Conservation (phyloP, 306 rosid species). For the Ammopiptanthus mongolicus region DNA sequence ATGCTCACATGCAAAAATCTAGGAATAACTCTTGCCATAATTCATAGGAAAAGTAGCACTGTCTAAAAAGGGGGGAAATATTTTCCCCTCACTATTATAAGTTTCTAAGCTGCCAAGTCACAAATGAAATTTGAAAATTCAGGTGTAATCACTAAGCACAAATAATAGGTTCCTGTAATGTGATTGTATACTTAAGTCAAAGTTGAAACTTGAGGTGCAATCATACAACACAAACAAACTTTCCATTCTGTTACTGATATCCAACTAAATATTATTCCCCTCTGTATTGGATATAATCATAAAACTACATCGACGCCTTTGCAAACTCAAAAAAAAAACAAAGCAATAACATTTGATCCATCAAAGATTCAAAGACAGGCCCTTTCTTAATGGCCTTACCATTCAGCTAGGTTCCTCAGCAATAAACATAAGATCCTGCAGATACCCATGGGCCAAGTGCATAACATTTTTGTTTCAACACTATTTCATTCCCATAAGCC, state of each 20-base stretch:
- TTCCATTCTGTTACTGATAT: neutral
- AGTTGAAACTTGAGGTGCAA: neutral
- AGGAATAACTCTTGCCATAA: neutral
- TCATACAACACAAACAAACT: neutral
- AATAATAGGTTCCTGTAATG: neutral
- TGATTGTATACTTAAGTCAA: neutral
- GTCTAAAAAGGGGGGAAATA: neutral
- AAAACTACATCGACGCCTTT: neutral
- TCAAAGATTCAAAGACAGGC: neutral
- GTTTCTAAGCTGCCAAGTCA: neutral
- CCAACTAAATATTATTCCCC: neutral
- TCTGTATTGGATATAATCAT: neutral
- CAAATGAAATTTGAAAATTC: neutral
- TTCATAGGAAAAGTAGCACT: neutral
- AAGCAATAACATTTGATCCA: neutral
- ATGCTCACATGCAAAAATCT: neutral
- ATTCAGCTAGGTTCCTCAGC: neutral
- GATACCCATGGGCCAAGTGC: neutral
- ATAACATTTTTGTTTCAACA: neutral
- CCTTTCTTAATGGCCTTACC: neutral
- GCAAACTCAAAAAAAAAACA: neutral
- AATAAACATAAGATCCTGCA: neutral
- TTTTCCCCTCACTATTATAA: neutral
- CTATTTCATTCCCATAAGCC: neutral
- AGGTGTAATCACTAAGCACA: neutral